phyloP scores from a whole-genome alignment of 768 basidiomycete genomes.

The Stropharia rugosoannulata region DNA sequence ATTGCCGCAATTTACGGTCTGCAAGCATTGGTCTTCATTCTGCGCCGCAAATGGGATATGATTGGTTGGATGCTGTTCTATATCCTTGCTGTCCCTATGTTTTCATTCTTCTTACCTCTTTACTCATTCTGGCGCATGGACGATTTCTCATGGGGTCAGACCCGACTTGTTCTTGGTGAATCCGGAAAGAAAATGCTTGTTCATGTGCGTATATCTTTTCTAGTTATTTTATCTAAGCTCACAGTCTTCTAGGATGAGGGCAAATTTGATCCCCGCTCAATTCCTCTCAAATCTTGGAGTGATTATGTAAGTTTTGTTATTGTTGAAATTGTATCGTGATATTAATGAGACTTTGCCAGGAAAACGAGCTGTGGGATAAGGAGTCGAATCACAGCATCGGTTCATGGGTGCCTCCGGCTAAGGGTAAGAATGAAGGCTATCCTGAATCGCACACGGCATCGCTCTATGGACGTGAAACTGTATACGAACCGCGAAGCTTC shows the following conservation, averaged over 20 bases:
- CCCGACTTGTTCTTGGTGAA: conserved; percentile 91
- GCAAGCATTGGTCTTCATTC: conserved; percentile 87
- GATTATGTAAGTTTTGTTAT: conserved; percentile 68
- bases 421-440: conserved; percentile 70
- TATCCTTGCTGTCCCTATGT: conserved; percentile 89
- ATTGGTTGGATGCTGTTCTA: conserved; percentile 98
- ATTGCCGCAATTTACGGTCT: conserved; percentile 94
- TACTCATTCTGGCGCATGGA: conserved; percentile 99
- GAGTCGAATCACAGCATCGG: conserved; percentile 95
- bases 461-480: conserved; percentile 84
- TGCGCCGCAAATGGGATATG: conserved; percentile 98
- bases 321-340: not conserved
- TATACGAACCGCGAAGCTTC: conserved; percentile 73
- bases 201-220: conserved; percentile 61
- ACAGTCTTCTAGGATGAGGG: conserved; percentile 77
- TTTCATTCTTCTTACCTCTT: conserved; percentile 90
- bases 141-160: conserved; percentile 95
- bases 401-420: conserved; percentile 84
- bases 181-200: conserved; percentile 94
- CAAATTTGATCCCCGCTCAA: conserved; percentile 90
- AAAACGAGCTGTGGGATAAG: conserved; percentile 97
- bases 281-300: conserved; percentile 96
- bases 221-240: not conserved
- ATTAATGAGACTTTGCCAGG: conserved; percentile 37
- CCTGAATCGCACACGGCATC: conserved; percentile 78